A percentile compares a stretch with the other conserved stretches of the same genome.
These are phyloP conservation scores for Phialemonium atrogriseum DNA, from an alignment of 2,329 filamentous ascomycete species.

Conservation along the genomic window DNA sequence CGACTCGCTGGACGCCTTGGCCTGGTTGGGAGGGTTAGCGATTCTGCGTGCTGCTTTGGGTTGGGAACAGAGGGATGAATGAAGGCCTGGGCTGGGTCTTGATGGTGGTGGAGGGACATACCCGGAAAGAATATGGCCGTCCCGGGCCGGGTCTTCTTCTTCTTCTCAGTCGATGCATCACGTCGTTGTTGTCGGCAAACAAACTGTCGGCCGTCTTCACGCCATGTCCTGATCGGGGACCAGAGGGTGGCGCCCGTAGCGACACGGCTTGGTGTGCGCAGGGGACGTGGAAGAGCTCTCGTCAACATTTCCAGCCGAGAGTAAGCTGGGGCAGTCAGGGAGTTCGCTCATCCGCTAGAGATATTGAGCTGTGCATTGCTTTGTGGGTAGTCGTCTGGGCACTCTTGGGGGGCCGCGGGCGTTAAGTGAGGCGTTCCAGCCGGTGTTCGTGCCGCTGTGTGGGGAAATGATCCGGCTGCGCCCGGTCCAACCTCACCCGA, in stretches of 20 bases:
- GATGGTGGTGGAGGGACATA: no score
- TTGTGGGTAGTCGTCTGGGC: no score
- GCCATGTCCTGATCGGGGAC: no score
- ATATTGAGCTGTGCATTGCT: no score
- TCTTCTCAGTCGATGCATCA: constrained; percentile 9
- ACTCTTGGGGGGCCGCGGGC: no score
- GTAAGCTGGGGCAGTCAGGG: constrained; percentile 9
- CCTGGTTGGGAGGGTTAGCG: constrained; percentile 47
- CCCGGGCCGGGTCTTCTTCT: constrained; percentile 24
- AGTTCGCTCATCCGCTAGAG: constrained; percentile 13
- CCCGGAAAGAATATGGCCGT: constrained; percentile 56
- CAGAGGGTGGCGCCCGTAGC: no score
- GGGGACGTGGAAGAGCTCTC: constrained; percentile 8
- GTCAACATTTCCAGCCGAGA: constrained; percentile 9
- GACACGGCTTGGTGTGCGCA: constrained; percentile 9
- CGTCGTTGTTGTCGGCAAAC: constrained; percentile 8
- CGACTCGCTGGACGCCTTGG: constrained; percentile 82
- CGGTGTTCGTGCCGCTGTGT: no score
- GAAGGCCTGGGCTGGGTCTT: not conserved
- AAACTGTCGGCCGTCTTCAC: constrained; percentile 1
- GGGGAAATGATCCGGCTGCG: no score
- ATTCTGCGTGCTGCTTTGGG: not conserved
- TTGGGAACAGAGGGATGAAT: not conserved
- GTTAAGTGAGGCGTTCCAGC: no score
- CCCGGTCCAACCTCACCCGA: no score